A percentile compares a stretch with the other conserved stretches of the same genome.
phyloP scores from a whole-genome alignment of 805 yeast genomes.

The Kodamaea neixiangensis region DNA sequence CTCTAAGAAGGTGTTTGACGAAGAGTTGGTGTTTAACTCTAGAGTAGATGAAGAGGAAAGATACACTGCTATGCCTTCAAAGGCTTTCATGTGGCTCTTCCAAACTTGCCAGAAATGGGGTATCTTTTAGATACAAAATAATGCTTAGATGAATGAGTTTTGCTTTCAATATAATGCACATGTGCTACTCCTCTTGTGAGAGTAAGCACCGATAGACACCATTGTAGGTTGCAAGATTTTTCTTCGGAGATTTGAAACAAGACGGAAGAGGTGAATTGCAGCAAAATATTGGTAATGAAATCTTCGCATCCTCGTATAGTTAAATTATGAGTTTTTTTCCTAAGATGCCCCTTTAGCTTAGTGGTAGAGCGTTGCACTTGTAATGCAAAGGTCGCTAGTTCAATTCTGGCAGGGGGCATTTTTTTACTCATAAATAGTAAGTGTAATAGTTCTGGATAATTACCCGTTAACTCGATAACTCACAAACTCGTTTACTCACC shows the following conservation, averaged over 20 bases:
- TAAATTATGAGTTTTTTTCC: background rate
- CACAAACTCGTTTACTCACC: no score
- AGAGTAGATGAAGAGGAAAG: slow-evolving; percentile 7
- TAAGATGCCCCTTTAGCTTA: slow-evolving; percentile 86
- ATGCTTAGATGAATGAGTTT: background rate
- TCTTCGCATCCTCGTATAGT: background rate
- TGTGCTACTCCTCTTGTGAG: background rate
- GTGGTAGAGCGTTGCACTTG: slow-evolving; percentile 99
- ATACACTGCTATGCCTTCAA: background rate
- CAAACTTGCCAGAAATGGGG: slow-evolving; percentile 11
- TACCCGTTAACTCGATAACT: no score
- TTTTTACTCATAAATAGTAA: slow-evolving; percentile 7
- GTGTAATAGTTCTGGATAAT: no score
- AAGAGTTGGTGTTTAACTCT: slow-evolving; percentile 8
- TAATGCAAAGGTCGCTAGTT: slow-evolving; percentile 66
- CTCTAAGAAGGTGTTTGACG: slow-evolving; percentile 5
- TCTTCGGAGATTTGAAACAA: no score
- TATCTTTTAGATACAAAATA: slow-evolving; percentile 2
- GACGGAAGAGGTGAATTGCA: no score
- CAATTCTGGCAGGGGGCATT: slow-evolving; percentile 41
- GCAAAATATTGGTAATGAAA: no score
- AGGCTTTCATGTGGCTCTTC: slow-evolving; percentile 5
- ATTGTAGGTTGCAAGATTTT: background rate
- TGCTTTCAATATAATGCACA: background rate
- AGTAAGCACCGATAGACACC: background rate